A percentile compares a stretch with the other conserved stretches of the same genome.
phyloP scores from a whole-genome alignment of 441 rosid species.

The Croton setiger region DNA sequence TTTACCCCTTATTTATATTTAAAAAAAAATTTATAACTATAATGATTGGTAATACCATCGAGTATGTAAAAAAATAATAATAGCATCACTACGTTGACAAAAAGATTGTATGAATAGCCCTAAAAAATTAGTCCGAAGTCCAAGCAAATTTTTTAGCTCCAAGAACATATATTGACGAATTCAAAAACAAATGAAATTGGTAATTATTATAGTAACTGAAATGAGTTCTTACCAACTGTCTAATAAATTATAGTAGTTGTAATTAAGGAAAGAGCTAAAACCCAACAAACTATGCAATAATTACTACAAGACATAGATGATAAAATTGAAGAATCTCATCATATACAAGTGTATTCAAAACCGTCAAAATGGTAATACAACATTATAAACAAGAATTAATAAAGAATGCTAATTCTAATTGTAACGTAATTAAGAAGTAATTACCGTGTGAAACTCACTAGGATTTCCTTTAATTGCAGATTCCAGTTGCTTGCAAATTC shows the following conservation, averaged over 20 bases:
- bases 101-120: too few species aligned
- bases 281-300: conserved; percentile 1
- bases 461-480: conserved; percentile 6
- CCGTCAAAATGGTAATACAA: neutral
- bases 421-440: neutral
- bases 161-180: neutral
- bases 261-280: neutral
- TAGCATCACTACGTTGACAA: too few species aligned
- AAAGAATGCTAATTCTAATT: conserved; percentile 31
- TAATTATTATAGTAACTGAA: too few species aligned
- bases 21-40: too few species aligned
- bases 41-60: too few species aligned
- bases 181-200: too few species aligned
- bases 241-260: neutral
- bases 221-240: neutral
- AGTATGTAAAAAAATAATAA: too few species aligned
- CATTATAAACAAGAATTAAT: conserved; percentile 25
- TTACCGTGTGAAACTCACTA: conserved; percentile 8
- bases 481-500: conserved; percentile 16
- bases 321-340: conserved; percentile 8
- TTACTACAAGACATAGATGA: neutral
- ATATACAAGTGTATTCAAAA: conserved; percentile 9
- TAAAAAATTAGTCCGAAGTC: too few species aligned
- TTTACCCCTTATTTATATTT: too few species aligned
- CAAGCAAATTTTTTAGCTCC: too few species aligned